Conservation (phyloP, 441 rosid species). For the Biscutella laevigata region DNA sequence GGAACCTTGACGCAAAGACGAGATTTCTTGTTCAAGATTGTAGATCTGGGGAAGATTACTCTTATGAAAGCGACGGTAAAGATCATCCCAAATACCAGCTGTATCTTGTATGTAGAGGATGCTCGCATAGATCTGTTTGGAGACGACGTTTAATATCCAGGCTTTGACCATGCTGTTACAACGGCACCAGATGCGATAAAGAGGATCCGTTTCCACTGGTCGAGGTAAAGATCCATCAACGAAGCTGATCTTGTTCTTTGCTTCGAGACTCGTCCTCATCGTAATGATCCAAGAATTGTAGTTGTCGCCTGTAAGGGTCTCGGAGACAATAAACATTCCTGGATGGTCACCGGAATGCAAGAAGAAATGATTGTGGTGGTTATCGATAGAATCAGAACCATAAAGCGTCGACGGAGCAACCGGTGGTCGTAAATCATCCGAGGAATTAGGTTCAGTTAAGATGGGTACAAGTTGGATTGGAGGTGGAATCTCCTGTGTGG, state of each 20-base stretch:
- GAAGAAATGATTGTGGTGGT: too few species aligned
- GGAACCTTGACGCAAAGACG: not conserved
- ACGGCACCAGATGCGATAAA: not conserved
- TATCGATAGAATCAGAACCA: too few species aligned
- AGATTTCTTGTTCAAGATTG: not conserved
- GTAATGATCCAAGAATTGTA: too few species aligned
- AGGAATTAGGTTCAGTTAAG: too few species aligned
- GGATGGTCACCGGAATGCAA: too few species aligned
- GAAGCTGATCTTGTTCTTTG: not conserved
- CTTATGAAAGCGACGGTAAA: not conserved
- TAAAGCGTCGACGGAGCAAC: too few species aligned
- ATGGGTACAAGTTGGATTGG: too few species aligned
- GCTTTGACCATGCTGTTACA: not conserved
- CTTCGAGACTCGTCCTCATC: not conserved
- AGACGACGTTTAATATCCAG: not conserved
- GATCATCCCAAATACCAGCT: not conserved
- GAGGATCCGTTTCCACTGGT: not conserved
- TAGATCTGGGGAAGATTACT: not conserved
- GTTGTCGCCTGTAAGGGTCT: too few species aligned
- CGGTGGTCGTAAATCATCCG: too few species aligned
- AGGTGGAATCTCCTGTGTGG: too few species aligned
- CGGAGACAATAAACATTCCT: too few species aligned
- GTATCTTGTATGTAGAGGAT: not conserved
- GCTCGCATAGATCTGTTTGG: not conserved
- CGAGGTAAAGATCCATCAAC: not conserved